Conservation (phyloP, 2,329 filamentous ascomycete genomes). For the Phyllosticta citrichinensis region DNA sequence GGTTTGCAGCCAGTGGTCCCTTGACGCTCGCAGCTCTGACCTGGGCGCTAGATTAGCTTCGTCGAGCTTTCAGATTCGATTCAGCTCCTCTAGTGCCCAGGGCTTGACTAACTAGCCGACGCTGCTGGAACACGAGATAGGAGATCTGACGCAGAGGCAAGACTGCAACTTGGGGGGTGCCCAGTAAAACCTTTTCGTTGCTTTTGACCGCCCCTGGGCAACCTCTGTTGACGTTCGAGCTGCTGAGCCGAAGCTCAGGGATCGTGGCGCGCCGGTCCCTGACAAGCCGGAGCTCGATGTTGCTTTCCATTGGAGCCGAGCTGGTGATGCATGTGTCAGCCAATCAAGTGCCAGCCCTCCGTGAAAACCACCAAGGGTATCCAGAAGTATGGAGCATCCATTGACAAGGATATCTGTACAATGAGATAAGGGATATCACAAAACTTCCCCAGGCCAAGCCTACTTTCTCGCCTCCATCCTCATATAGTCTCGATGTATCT, state of each 20-base stretch:
- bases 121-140: not conserved
- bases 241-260: not conserved
- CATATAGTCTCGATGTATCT: slow-evolving; percentile 70
- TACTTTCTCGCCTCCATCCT: not conserved
- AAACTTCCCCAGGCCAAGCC: not conserved
- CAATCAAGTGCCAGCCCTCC: not conserved
- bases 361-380: not conserved
- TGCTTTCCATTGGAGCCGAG: not conserved
- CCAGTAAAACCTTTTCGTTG: not conserved
- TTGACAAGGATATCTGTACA: not conserved
- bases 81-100: not conserved
- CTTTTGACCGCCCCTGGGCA: not conserved
- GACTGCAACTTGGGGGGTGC: not conserved
- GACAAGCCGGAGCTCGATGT: not conserved
- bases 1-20: not conserved
- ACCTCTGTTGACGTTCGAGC: not conserved
- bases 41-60: not conserved
- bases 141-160: not conserved
- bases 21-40: not conserved
- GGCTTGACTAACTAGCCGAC: not conserved
- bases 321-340: not conserved
- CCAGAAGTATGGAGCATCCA: not conserved
- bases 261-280: not conserved
- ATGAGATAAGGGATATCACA: not conserved
- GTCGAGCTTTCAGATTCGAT: not conserved